Base-by-base conservation (phyloP, 2,329 filamentous ascomycete genomes). In the Byssothecium circinans region DNA sequence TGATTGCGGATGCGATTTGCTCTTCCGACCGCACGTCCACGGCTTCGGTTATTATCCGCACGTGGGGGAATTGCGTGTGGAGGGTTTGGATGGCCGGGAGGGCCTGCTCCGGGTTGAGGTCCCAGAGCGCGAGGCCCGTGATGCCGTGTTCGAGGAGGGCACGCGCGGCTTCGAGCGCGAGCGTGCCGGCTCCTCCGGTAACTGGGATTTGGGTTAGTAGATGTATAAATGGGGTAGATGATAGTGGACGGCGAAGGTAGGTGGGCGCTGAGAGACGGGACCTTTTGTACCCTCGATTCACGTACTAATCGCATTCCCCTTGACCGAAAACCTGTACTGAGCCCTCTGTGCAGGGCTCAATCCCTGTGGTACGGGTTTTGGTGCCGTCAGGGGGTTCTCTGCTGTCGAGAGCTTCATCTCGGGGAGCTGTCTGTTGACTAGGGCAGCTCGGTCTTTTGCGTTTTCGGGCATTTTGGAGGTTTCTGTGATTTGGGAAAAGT, bases 121-220 rank as follows among this genome's bases (percentile, higher is more conserved):
- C 85, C 61, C 86, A 80, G 23, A 89, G 75, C 34, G 76, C 77
- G 10, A 88, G 71, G 2, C 80, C 81, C 0, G 72, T 64, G 2
- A 83, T 72, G 7, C 86, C 86, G 60, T 89, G 86, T 67, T 89
- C 84, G 30, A 89, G 82, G 17, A 89, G 76, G 1, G 85, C 85
- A 37, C 77, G 72, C 1, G 80, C 80, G 22, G 79, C 77, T 45
- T 76, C 74, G 8, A 85, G 74, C 6, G 82, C 85, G 0, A 88
- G 73, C 10, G 79, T 83, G 3, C 86, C 86, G 12, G 83, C 80
- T 25, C 85, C 86, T 15, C 86, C 86, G 0, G 86, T 87, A 11
- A 88, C 78, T 77, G 36, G n/a, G n/a, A n/a, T 30, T 33, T 25
- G 19, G 6, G 12, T 40, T 27, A n/a, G 41, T 43, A 17, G 30